Evolutionary conservation across 176 grass and related monocot genomes (phyloP).

Genomic region (Themeda triandra): DNA sequence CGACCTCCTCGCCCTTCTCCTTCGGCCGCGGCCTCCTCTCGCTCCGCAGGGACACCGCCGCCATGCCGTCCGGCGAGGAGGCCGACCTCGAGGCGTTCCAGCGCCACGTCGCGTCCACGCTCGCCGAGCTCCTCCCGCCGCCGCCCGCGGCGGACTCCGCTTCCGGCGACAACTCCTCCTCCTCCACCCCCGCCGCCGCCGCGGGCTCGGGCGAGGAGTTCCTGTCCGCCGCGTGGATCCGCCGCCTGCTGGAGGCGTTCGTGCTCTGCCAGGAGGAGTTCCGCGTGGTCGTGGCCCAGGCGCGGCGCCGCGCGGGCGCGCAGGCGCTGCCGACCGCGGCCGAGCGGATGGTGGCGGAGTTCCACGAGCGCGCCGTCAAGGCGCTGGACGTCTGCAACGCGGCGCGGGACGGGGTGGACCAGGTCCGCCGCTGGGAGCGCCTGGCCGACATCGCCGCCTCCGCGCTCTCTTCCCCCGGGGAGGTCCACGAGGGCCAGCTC

Average conservation of each 20-base stretch:
- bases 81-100: conserved; percentile 73
- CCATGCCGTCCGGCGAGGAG: conserved; percentile 39
- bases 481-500: conserved; percentile 45
- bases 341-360: conserved; percentile 51
- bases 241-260: background rate
- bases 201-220: background rate
- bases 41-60: conserved; percentile 51
- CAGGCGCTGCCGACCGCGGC: conserved; percentile 27
- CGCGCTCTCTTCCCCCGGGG: conserved; percentile 32
- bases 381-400: conserved; percentile 97
- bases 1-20: conserved; percentile 44
- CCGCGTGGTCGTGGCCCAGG: conserved; percentile 63
- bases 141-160: background rate
- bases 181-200: background rate
- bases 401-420: conserved; percentile 68
- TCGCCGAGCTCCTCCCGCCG: conserved; percentile 38
- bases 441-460: conserved; percentile 67
- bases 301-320: conserved; percentile 39
- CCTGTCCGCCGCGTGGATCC: background rate
- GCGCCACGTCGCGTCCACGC: conserved; percentile 57
- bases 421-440: conserved; percentile 76
- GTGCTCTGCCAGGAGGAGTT: conserved; percentile 77
- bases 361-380: conserved; percentile 83
- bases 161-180: background rate
- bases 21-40: conserved; percentile 55